Base-by-base conservation (phyloP, 768 basidiomycete genomes). In the Rhizopogon sp. region DNA sequence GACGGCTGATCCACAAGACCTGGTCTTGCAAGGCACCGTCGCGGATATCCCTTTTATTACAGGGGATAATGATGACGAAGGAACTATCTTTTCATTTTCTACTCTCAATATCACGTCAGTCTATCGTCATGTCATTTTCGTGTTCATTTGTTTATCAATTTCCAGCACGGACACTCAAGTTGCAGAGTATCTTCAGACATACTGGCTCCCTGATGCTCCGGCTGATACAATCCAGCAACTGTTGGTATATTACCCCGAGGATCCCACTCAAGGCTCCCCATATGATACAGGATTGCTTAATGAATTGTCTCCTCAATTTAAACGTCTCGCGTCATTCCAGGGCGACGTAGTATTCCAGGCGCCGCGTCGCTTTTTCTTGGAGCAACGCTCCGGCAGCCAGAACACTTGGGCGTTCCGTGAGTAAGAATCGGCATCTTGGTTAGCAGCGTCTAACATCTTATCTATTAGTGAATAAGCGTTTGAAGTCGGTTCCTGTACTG, bases 21-120 rank as follows among this genome's bases (percentile, higher is more conserved):
- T 80, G 6, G 71, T 81, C 8, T 61, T 69, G 45, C 55, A 75
- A 25, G 78, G 78, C 0, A 72, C 67, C 39, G 69, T 82, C 9
- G 79, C 80, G 0, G 72, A 75, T 13, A 67, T 83, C 4, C 80
- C 79, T 0, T 76, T 77, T 57, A 65, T 84, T 28, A 78, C 42
- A 74, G 80, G 80, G 16, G 75, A 81, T 56, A 75, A 73, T 56
- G 80, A 84, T 49, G 84, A 85, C 52, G 84, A 86, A 62, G 84
- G 83, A 6, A 81, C 83, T 0, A 43, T 71, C 3, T 74, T 73
- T 60, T 56, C 70, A 0, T 20, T 72, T 6, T 49, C 60, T 2
- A 60, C 43, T 0, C 28, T 50, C 5, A 71, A 72, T 52, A 58
- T 74, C 39, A 63, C 67, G 72, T 73, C 16, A 40, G 39, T 40